These are phyloP conservation scores for Zymoseptoria pseudotritici DNA, from an alignment of 2,329 filamentous ascomycete species.

Conservation along the genomic window DNA sequence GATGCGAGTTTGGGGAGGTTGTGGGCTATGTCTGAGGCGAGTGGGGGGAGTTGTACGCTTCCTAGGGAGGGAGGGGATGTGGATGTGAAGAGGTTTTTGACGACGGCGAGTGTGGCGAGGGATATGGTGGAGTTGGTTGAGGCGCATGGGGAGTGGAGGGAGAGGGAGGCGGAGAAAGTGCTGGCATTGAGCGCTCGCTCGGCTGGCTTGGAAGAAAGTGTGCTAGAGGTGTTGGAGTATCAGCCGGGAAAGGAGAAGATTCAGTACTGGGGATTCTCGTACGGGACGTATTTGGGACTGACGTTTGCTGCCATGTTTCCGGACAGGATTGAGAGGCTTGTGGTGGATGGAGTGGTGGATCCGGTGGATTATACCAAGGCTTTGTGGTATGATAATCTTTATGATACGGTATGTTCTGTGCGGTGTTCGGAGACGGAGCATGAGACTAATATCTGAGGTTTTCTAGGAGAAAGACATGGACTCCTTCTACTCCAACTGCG, in stretches of 20 bases:
- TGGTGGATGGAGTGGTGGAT: constrained; percentile 43
- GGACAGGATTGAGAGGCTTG: constrained; percentile 30
- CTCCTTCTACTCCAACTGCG: constrained; percentile 40
- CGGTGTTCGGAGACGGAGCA: no score
- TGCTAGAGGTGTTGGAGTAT: constrained; percentile 8
- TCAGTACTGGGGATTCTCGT: constrained; percentile 35
- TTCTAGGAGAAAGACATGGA: constrained; percentile 34
- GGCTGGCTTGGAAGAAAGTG: neutral
- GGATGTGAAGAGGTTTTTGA: constrained; percentile 38
- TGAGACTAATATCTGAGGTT: no score
- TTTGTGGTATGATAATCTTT: constrained; percentile 34
- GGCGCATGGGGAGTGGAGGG: constrained; percentile 28
- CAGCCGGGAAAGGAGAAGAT: constrained; percentile 30
- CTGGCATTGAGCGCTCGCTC: neutral
- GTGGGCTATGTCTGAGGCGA: constrained; percentile 36
- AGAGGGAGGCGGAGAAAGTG: constrained; percentile 17
- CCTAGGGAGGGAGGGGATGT: constrained; percentile 18
- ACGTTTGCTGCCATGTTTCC: constrained; percentile 38
- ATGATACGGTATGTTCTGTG: constrained; percentile 27
- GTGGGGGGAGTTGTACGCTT: constrained; percentile 23
- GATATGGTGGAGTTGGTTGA: constrained; percentile 47
- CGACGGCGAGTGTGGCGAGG: constrained; percentile 40
- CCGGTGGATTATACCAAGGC: constrained; percentile 30
- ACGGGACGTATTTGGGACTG: constrained; percentile 40
- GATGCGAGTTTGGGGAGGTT: constrained; percentile 36